Base-by-base conservation (phyloP, 2,329 filamentous ascomycete species). In the Colletotrichum navitas region DNA sequence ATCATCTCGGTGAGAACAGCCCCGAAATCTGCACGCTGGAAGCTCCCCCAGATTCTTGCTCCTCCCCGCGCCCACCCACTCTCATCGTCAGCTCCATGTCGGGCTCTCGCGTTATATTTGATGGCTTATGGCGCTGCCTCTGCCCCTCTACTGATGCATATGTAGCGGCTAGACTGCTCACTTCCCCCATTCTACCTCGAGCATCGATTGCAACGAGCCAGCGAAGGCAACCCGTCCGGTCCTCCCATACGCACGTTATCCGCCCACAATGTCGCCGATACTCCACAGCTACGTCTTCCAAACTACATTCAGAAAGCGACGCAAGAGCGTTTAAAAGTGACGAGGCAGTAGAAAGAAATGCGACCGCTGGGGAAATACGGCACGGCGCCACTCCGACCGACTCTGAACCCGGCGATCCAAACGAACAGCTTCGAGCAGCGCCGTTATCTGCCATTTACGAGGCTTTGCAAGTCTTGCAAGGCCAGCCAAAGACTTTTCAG, bases 121-220 rank as follows among this genome's bases (percentile, higher is more conserved):
- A 92, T 78, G 88, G 89, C 72, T 84, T 92, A 56, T 91, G 89
- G 88, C 87, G 87, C 77, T 91, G 87, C 76, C 81, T 92, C 21
- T 91, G 88, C 76, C 90, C 90, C 16, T 86, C 85, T 11, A 82
- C 88, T 68, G 85, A 88, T 75, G 74, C 80, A 8, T 68, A 75
- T 5, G 76, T 80, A 2, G 76, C 86, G 16, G 78, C 79, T 5
- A 81, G 76, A 63, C 76, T 81, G 21, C 69, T 81, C 68, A 74
- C 67, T 66, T 65, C 54, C 18, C 71, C 77, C 18, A 68, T 58
- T 34, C 73, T 74, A 66, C 76, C 63, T 72, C 72, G 39, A 62
- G 68, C 49, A 59, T 60, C 29, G n/a, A 43, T 45, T 24, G 51
- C 55, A 36, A 65, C 66, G 21, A 56, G 56, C 47, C 49, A 34